Percentiles rank a stretch among this genome's conserved stretches.
These are phyloP conservation scores for Diutina mesorugosa DNA, from an alignment of 1,139 yeast species.

Conservation along the genomic window DNA sequence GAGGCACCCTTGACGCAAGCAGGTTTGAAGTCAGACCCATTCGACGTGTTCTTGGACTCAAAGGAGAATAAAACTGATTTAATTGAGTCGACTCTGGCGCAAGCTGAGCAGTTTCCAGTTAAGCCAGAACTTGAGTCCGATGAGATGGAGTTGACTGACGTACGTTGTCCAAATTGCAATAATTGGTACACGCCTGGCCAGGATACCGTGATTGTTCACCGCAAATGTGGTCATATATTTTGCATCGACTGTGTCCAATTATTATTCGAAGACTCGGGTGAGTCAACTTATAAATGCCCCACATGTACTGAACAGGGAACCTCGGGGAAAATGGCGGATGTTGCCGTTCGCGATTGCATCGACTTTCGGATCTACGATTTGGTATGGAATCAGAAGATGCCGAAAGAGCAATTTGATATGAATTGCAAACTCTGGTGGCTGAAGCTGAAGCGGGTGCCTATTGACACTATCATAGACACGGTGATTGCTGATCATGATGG, in stretches of 20 bases:
- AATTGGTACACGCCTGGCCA: slow-evolving; percentile 13
- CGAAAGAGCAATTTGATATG: background rate
- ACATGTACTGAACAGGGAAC: background rate
- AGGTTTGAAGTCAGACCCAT: background rate
- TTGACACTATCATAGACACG: background rate
- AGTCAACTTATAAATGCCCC: background rate
- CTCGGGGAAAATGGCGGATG: background rate
- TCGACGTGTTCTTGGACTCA: no score
- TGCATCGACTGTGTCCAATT: slow-evolving; percentile 50
- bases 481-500: slow-evolving; percentile 4
- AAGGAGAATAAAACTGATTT: background rate
- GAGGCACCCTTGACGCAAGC: no score
- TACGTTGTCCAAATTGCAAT: background rate
- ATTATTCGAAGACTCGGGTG: slow-evolving; percentile 31
- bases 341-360: background rate
- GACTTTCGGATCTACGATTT: background rate
- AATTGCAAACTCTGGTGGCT: background rate
- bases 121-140: background rate
- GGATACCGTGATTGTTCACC: slow-evolving; percentile 30
- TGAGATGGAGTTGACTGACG: background rate
- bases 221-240: slow-evolving; percentile 58
- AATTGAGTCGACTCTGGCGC: background rate
- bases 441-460: background rate
- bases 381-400: background rate
- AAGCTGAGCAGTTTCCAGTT: background rate